phyloP scores from a whole-genome alignment of 257 asterid species.

The Rubia yunnanensis region DNA sequence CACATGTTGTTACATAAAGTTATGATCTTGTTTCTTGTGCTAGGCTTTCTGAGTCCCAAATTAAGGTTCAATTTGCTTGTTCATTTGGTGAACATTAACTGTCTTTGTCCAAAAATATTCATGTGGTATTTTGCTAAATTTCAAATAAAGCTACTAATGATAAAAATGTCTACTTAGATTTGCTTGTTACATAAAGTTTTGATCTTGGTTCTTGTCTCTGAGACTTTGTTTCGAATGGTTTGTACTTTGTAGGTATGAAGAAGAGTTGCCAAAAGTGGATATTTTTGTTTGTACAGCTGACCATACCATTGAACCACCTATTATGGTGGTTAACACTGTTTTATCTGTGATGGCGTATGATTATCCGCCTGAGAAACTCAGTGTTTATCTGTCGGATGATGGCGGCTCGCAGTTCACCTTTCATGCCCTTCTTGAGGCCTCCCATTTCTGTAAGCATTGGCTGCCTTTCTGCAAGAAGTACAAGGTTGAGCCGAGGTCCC shows the following conservation, averaged over 20 bases:
- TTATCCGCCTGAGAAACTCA: constrained; percentile 65
- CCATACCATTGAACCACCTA: constrained; percentile 70
- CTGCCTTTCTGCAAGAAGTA: constrained; percentile 59
- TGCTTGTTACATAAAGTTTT: too few species aligned
- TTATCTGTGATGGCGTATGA: constrained; percentile 79
- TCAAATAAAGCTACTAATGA: too few species aligned
- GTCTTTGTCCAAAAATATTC: too few species aligned
- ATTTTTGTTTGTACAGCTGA: constrained; percentile 88
- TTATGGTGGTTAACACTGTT: constrained; percentile 77
- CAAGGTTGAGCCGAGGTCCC: constrained; percentile 62
- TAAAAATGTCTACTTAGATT: too few species aligned
- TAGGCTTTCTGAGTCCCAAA: too few species aligned
- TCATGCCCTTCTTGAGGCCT: constrained; percentile 66
- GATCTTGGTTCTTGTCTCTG: too few species aligned
- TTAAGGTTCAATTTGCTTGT: background rate
- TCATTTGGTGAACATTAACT: too few species aligned
- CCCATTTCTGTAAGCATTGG: constrained; percentile 64
- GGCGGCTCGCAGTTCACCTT: constrained; percentile 71
- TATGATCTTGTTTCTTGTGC: background rate
- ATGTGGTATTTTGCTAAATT: too few species aligned
- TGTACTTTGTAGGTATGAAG: constrained; percentile 12
- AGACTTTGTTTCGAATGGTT: background rate
- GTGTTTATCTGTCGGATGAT: constrained; percentile 81
- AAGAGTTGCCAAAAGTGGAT: constrained; percentile 66
- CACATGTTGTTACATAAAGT: too few species aligned